Base-by-base conservation (phyloP, 2,329 filamentous ascomycete genomes). In the Alternaria sp. region DNA sequence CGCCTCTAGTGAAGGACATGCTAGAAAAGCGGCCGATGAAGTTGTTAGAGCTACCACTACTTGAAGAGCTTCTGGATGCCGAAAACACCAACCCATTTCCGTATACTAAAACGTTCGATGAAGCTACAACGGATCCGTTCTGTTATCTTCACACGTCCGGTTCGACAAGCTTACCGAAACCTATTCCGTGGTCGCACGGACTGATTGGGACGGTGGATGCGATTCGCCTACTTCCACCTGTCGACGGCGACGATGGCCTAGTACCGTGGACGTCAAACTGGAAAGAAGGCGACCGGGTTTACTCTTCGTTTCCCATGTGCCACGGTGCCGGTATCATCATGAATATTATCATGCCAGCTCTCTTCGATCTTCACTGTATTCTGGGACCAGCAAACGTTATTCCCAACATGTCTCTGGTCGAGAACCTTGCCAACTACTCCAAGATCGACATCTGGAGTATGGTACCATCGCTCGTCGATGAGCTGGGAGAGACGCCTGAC, bases 311-410 rank as follows among this genome's bases (percentile, higher is more conserved):
- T 31, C 76, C 77, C 2, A 77, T 79, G 75, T 74, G 73, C 28
- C 71, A 74, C 45, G 54, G 54, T 6, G 78, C 79, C 0, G 79
- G 79, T 13, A 75, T 80, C 4, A 75, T 81, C 14, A 80, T 80
- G 77, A 60, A 81, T 54, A 76, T 80, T 21, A 34, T 80, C 0
- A 68, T 80, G 62, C 77, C 78, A 0, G 68, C 73, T 0, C 65
- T 80, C 1, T 79, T 76, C 17, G 60, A 67, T 6, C 56, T 80
- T 0, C 75, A 72, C 5, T 78, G 77, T 49, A 52, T 80, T 8
- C 50, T 80, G 24, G 79, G 78, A 0, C 79, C 79, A 1, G 39
- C 61, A 2, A 68, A 66, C 1, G 69, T 79, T 1, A 55, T 80
- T 0, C 77, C 78, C 1, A 79, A 79, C 42, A 67, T 80, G 1